Base-by-base conservation (phyloP, 306 rosid species). In the Vigna angularis region DNA sequence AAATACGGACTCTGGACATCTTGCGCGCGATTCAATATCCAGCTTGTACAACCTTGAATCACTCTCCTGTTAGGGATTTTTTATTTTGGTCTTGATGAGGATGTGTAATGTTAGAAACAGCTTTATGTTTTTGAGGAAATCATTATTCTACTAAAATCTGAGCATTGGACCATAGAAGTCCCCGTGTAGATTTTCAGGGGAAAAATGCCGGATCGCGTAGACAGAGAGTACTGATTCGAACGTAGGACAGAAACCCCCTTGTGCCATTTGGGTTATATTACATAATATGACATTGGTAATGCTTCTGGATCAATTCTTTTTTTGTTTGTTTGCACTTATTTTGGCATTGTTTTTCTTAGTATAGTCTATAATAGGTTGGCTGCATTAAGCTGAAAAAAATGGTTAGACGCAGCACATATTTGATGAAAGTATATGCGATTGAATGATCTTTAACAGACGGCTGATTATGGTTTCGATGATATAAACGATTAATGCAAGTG, bases 41-140 rank as follows among this genome's bases (percentile, higher is more conserved):
- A 36, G 58, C 71, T 61, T 76, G 90, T 70, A 76, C 74, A 49
- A 82, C 84, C 83, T 61, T 66, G 70, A 76, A 65, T 64, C 73
- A 63, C 51, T 71, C 72, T 67, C 70, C 50, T 66, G 53, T 52
- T 66, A 28, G 75, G 79, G 72, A 18, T 0, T 61, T 61, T 84
- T 74, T n/a, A 20, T 75, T 59, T 80, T 30, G 34, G 72, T 61
- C 3, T 52, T 79, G 80, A 73, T 72, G 74, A 82, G 80, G 66
- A 57, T 69, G 42, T 59, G 55, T 76, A 65, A 34, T 66, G 53
- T 67, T 78, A 65, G 66, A 71, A 55, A 76, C 73, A 74, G 45
- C 63, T 3, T 75, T 52, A 42, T 77, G 78, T 79, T 79, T 26
- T 47, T 45, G 70, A 66, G 66, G 81, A 65, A 59, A 34, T 72